Base-by-base conservation (phyloP, 768 basidiomycete genomes). In the Tricholoma flavovirens region DNA sequence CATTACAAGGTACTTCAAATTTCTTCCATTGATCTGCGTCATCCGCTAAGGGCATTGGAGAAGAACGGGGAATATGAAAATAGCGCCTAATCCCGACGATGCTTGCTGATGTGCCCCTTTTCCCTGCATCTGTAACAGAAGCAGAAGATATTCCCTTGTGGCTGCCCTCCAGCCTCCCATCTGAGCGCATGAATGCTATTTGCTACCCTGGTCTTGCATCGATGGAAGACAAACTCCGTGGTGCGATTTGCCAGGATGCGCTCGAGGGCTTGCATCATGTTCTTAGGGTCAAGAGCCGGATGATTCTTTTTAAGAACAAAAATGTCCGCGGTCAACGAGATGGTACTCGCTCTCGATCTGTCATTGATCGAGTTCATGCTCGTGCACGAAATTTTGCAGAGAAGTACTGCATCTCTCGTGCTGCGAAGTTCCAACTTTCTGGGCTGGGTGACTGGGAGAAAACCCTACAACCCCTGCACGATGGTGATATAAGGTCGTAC, bases 291-390 rank as follows among this genome's bases (percentile, higher is more conserved):
- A 68, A 68, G 50, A 54, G 53, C 3, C 56, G 62, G 4, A 53
- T 66, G 24, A 46, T 70, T 0, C 49, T 49, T 2, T 66, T 63
- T 57, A 64, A 64, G 29, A 59, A 61, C 57, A 57, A 53, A 14
- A 65, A 70, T 35, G 49, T 67, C 6, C 60, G 62, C 0, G 58
- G 65, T 5, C 69, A 69, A 38, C 19, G 59, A 7, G 51, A 62
- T 2, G 60, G 61, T 17, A 69, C 67, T 1, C 55, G 63, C 3
- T 65, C 66, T 2, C 38, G 57, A 9, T 52, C 58, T 7, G 49
- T 65, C n/a, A 68, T 67, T 24, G 61, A 62, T 32, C 52, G 58
- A 21, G 30, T 53, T 21, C 52, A 53, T 26, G 35, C 33, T 10
- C 17, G 38, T 4, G 52, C 52, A 22, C 38, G 52, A 15, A 26